Conservation (phyloP, 2,329 filamentous ascomycete species). For the Acrodontium crateriforme region DNA sequence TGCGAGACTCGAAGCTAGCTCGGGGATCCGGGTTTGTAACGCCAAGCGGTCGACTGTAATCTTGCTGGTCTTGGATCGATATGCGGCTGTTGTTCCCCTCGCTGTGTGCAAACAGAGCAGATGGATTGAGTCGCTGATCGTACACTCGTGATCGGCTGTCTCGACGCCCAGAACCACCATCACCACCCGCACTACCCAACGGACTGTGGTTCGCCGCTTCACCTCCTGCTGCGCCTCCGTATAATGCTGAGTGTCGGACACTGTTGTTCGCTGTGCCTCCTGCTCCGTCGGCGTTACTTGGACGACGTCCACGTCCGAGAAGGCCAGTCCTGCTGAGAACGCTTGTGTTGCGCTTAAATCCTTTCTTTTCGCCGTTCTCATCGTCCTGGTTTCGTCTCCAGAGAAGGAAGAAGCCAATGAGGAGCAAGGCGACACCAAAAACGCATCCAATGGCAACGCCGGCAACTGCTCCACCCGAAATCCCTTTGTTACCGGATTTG, state of each 20-base stretch:
- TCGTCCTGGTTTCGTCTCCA: slow-evolving; percentile 23
- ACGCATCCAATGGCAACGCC: slow-evolving; percentile 33
- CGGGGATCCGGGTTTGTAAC: slow-evolving; percentile 25
- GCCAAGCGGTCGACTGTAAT: slow-evolving; percentile 33
- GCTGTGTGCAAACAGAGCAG: slow-evolving; percentile 29
- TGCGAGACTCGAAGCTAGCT: slow-evolving; percentile 18
- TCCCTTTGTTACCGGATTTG: slow-evolving; percentile 8
- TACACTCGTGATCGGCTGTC: slow-evolving; percentile 32
- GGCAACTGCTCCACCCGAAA: slow-evolving; percentile 31
- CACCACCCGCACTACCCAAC: slow-evolving; percentile 15
- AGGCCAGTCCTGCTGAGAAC: slow-evolving; percentile 36
- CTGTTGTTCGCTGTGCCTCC: slow-evolving; percentile 14
- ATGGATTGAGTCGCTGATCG: slow-evolving; percentile 36
- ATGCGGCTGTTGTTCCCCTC: slow-evolving; percentile 32
- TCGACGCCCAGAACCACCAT: slow-evolving; percentile 13
- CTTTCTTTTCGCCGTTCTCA: slow-evolving; percentile 7
- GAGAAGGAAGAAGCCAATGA: slow-evolving; percentile 26
- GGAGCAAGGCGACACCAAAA: slow-evolving; percentile 23
- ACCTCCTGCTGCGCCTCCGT: slow-evolving; percentile 13
- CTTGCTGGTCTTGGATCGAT: slow-evolving; percentile 34
- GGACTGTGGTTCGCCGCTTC: slow-evolving; percentile 18
- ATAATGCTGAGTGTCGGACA: slow-evolving; percentile 20
- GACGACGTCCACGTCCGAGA: slow-evolving; percentile 17
- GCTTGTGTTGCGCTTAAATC: slow-evolving; percentile 28
- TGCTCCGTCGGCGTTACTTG: slow-evolving; percentile 17